A percentile compares a stretch with the other conserved stretches of the same genome.
Evolutionary conservation across 2,329 filamentous ascomycete species (phyloP).

Genomic region (Apiospora phragmitis): DNA sequence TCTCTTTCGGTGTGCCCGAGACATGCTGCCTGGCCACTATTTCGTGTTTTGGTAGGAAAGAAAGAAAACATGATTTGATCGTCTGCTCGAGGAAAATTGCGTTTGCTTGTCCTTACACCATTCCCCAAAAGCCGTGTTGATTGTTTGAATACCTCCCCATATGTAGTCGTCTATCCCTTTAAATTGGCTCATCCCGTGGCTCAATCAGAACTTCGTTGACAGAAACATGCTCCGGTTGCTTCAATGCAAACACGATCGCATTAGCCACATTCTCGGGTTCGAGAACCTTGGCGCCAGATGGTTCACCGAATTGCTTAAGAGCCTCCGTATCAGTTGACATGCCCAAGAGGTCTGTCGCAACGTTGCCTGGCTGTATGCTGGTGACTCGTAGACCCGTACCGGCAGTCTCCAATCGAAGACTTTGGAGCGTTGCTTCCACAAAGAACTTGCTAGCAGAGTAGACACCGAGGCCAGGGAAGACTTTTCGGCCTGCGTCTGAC

Average conservation of each 20-base stretch:
- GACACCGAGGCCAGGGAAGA: conserved; percentile 78
- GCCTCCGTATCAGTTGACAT: conserved; percentile 78
- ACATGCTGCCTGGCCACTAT: background rate
- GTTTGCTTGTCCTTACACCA: background rate
- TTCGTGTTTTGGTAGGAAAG: background rate
- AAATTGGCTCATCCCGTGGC: conserved; percentile 75
- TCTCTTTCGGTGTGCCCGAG: background rate
- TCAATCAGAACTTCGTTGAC: conserved; percentile 82
- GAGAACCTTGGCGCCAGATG: conserved; percentile 73
- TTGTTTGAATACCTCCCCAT: background rate
- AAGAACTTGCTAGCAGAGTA: conserved; percentile 87
- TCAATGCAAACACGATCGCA: conserved; percentile 72
- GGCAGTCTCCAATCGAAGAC: conserved; percentile 72
- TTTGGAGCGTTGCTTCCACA: conserved; percentile 78
- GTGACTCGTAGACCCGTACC: conserved; percentile 74
- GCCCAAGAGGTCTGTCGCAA: conserved; percentile 68
- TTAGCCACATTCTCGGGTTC: conserved; percentile 71
- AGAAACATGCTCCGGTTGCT: conserved; percentile 72
- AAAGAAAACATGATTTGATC: background rate
- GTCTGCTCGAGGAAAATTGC: background rate
- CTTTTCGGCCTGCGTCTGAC: conserved; percentile 78
- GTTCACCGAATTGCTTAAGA: conserved; percentile 76
- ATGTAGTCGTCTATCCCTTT: background rate
- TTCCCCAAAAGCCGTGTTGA: no score
- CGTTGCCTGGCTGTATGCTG: conserved; percentile 75